Conservation (phyloP, 345 rosid species). For the Geranium brycei region DNA sequence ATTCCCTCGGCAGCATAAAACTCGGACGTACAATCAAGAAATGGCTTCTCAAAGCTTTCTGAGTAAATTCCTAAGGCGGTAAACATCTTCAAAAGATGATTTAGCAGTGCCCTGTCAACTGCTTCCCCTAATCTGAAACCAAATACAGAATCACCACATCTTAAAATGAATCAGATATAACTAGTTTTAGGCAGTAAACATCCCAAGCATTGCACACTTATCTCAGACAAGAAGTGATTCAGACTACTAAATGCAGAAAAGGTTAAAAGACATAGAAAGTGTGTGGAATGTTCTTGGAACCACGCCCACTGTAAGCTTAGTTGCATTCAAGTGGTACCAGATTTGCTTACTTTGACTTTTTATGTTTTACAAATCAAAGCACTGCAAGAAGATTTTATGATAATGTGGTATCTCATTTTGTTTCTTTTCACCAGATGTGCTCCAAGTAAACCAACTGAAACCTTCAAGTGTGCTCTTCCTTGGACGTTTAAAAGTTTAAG, state of each 20-base stretch:
- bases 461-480: too few species aligned
- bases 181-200: background rate
- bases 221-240: background rate
- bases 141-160: conserved; percentile 9
- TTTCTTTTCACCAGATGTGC: too few species aligned
- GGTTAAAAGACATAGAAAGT: background rate
- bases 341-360: background rate
- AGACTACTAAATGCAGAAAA: background rate
- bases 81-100: conserved; percentile 96
- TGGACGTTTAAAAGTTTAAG: too few species aligned
- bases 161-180: background rate
- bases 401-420: too few species aligned
- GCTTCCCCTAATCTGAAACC: conserved; percentile 75
- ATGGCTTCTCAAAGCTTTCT: conserved; percentile 86
- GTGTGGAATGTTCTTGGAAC: background rate
- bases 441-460: too few species aligned
- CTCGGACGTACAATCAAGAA: conserved; percentile 86
- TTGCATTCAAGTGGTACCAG: background rate
- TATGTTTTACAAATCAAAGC: background rate
- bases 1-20: conserved; percentile 96
- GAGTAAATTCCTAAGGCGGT: conserved; percentile 88
- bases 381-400: background rate
- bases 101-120: conserved; percentile 73
- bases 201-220: background rate
- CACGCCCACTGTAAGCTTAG: background rate